Conservation (phyloP, 1,284 basidiomycete genomes). For the Malassezia yamatoensis region DNA sequence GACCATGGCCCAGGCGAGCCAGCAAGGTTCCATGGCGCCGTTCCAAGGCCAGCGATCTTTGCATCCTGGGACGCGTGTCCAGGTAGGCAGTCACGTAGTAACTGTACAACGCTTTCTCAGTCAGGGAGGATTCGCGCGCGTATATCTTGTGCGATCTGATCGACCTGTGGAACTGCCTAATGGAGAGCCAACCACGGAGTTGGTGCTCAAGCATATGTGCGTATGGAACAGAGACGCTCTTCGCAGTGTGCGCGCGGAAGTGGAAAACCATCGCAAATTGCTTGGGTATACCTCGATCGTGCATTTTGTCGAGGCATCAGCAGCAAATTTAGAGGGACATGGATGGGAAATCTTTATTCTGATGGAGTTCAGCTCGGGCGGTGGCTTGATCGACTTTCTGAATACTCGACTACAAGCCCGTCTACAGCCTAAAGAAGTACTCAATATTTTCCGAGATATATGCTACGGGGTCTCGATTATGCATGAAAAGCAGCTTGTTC, state of each 20-base stretch:
- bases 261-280: slow-evolving; percentile 77
- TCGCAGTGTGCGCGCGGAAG: slow-evolving; percentile 90
- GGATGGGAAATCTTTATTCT: slow-evolving; percentile 91
- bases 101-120: slow-evolving; percentile 79
- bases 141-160: slow-evolving; percentile 83
- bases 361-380: slow-evolving; percentile 88
- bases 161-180: slow-evolving; percentile 57
- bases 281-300: slow-evolving; percentile 68
- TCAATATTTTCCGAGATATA: slow-evolving; percentile 68
- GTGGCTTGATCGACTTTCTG: slow-evolving; percentile 99
- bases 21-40: not conserved
- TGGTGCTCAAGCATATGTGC: slow-evolving; percentile 87
- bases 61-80: slow-evolving; percentile 67
- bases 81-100: slow-evolving; percentile 79
- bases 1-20: slow-evolving; percentile 6
- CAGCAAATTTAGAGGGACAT: slow-evolving; percentile 55
- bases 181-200: slow-evolving; percentile 18
- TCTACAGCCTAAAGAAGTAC: slow-evolving; percentile 84
- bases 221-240: slow-evolving; percentile 81
- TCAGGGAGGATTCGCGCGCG: slow-evolving; percentile 96
- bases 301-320: slow-evolving; percentile 76
- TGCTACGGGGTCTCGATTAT: slow-evolving; percentile 53
- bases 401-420: slow-evolving; percentile 87
- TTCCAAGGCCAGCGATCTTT: slow-evolving; percentile 17
- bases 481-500: slow-evolving; percentile 84